Conservation (phyloP, 2,329 filamentous ascomycete genomes). For the Aspergillus tubingensis region DNA sequence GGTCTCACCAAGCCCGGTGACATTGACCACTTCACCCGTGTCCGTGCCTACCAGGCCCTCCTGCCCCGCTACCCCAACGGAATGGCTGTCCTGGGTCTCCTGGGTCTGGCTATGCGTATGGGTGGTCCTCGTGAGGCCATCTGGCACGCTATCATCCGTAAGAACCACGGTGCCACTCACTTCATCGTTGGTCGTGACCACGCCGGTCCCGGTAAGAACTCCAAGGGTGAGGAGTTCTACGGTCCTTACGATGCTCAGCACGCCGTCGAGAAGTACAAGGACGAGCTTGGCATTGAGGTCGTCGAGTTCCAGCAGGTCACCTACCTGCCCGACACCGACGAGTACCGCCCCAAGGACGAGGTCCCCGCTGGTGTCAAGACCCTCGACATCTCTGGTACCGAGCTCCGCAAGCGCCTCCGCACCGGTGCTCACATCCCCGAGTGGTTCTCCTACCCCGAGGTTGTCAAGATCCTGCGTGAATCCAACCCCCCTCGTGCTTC, state of each 20-base stretch:
- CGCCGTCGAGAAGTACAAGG: slow-evolving; percentile 92
- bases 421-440: slow-evolving; percentile 94
- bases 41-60: slow-evolving; percentile 96
- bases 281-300: slow-evolving; percentile 97
- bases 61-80: slow-evolving; percentile 97
- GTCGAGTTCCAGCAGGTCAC: slow-evolving; percentile 99
- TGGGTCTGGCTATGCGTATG: slow-evolving; percentile 98
- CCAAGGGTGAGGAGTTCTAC: slow-evolving; percentile 94
- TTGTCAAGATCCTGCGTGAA: slow-evolving; percentile 93
- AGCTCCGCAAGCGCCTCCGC: slow-evolving; percentile 87
- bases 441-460: slow-evolving; percentile 99
- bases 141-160: slow-evolving; percentile 99
- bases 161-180: slow-evolving; percentile 98
- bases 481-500: slow-evolving; percentile 87
- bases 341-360: slow-evolving; percentile 92
- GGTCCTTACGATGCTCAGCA: slow-evolving; percentile 97
- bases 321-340: slow-evolving; percentile 94
- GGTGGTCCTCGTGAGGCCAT: slow-evolving; percentile 96
- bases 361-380: slow-evolving; percentile 82
- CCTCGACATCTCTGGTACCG: slow-evolving; percentile 81
- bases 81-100: slow-evolving; percentile 94
- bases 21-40: slow-evolving; percentile 99
- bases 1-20: slow-evolving; percentile 98
- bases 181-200: slow-evolving; percentile 99
- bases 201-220: slow-evolving; percentile 97